These are phyloP conservation scores for Rutidosis leptorrhynchoides DNA, from an alignment of 129 eudicot genomes.

Conservation along the genomic window DNA sequence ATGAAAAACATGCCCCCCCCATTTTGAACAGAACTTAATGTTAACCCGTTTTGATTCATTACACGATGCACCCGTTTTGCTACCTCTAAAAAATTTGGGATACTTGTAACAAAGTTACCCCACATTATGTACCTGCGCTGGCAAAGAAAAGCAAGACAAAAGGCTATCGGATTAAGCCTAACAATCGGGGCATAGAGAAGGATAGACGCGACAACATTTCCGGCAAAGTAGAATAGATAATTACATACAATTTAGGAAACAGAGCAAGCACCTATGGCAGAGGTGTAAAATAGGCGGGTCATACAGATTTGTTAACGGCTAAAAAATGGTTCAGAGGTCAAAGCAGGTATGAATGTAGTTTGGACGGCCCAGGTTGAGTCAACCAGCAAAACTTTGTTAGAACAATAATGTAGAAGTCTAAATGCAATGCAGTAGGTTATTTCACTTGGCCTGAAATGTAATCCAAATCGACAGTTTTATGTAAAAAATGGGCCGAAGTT, in stretches of 20 bases:
- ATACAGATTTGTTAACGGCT: no score
- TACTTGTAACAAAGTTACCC: not conserved
- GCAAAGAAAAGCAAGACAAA: slow-evolving; percentile 88
- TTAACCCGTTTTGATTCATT: no score
- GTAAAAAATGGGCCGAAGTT: not conserved
- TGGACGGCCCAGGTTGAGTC: no score
- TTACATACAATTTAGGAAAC: not conserved
- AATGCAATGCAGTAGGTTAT: no score
- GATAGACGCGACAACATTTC: slow-evolving; percentile 97
- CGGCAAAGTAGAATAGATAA: slow-evolving; percentile 33
- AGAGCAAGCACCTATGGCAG: not conserved
- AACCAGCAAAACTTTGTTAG: no score
- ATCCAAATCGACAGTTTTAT: not conserved
- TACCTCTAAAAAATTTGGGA: not conserved
- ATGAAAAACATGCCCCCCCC: no score
- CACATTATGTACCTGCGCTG: slow-evolving; percentile 65
- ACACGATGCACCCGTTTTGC: no score
- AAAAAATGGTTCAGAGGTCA: no score
- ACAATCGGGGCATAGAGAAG: slow-evolving; percentile 81
- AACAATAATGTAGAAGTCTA: no score
- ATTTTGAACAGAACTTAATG: no score
- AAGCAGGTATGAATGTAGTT: no score
- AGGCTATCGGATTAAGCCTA: slow-evolving; percentile 62
- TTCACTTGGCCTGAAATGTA: not conserved
- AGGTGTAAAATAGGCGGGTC: no score